These are phyloP conservation scores for Chrysosporium queenslandicum DNA, from an alignment of 2,329 filamentous ascomycete species.

Conservation along the genomic window DNA sequence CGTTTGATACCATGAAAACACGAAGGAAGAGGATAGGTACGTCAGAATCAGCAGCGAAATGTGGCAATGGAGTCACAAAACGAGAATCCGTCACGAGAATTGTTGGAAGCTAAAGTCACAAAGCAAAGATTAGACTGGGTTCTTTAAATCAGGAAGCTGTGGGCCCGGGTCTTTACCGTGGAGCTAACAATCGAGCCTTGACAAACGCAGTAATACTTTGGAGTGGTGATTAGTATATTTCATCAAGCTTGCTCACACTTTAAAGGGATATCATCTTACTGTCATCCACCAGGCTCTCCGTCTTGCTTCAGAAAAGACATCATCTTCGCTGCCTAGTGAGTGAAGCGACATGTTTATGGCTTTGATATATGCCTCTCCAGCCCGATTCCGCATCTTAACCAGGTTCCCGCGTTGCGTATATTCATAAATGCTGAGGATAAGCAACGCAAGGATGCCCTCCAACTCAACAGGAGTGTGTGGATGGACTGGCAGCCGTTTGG, in stretches of 20 bases:
- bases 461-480: slow-evolving; percentile 33
- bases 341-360: slow-evolving; percentile 38
- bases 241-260: neutral
- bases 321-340: slow-evolving; percentile 25
- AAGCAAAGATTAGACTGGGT: slow-evolving; percentile 8
- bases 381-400: slow-evolving; percentile 39
- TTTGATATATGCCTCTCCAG: slow-evolving; percentile 36
- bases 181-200: slow-evolving; percentile 39
- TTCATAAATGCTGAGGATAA: slow-evolving; percentile 38
- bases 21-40: slow-evolving; percentile 20
- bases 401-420: slow-evolving; percentile 39
- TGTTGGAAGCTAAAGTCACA: slow-evolving; percentile 28
- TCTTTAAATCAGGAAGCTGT: neutral
- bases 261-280: slow-evolving; percentile 22
- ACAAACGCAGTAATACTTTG: slow-evolving; percentile 38
- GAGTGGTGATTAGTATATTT: neutral
- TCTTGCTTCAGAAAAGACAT: slow-evolving; percentile 33
- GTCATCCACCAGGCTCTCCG: slow-evolving; percentile 42
- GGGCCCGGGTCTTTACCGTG: slow-evolving; percentile 26
- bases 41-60: slow-evolving; percentile 33
- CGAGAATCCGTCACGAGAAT: slow-evolving; percentile 37
- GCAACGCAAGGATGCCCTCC: slow-evolving; percentile 34
- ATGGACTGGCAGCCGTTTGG: slow-evolving; percentile 32
- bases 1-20: slow-evolving; percentile 1
- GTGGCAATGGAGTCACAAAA: slow-evolving; percentile 36